Evolutionary conservation across 345 rosid genomes (phyloP).

Genomic region (Garcia nutans): DNA sequence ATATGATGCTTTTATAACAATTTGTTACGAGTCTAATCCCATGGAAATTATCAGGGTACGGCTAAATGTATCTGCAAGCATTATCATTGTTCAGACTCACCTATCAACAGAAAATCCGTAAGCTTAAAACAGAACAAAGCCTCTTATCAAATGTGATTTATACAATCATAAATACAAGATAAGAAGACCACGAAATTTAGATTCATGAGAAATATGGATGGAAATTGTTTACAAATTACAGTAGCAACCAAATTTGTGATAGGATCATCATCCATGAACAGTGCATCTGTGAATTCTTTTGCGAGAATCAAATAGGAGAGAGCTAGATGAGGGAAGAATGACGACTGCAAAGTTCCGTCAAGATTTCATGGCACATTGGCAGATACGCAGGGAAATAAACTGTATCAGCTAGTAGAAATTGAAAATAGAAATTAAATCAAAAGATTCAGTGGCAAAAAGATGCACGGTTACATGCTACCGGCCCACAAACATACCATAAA

Average conservation of each 20-base stretch:
- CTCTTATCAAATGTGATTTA: background rate
- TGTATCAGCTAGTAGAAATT: no score
- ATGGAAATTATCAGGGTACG: background rate
- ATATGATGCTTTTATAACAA: background rate
- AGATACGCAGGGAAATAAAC: no score
- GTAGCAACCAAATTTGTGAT: background rate
- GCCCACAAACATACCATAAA: background rate
- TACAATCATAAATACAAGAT: background rate
- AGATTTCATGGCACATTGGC: background rate
- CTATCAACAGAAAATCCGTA: background rate
- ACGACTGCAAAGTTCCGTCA: background rate
- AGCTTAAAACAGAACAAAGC: background rate
- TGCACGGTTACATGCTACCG: background rate
- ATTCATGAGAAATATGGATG: background rate
- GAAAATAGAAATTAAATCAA: no score
- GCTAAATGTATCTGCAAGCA: no score
- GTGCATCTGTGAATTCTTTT: background rate
- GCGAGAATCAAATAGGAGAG: no score
- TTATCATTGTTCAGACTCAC: background rate
- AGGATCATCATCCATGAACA: background rate
- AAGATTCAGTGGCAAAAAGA: background rate
- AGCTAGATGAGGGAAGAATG: no score
- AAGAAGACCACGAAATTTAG: no score
- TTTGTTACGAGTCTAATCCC: background rate
- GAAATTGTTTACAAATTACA: background rate